Conservation (phyloP, 495 filamentous ascomycete genomes). For the Opeltia flavorubescens region DNA sequence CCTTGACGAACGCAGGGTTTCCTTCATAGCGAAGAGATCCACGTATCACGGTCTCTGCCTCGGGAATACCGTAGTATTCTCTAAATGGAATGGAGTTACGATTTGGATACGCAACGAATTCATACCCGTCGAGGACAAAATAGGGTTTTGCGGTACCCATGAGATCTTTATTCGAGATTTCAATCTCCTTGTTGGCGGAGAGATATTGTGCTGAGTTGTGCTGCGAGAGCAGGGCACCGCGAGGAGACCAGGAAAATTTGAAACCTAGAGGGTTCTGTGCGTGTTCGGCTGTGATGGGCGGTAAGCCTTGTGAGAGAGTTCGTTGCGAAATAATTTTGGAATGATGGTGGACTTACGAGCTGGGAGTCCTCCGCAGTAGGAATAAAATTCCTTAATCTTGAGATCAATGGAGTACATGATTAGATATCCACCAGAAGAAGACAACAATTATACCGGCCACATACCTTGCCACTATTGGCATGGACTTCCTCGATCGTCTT, state of each 20-base stretch:
- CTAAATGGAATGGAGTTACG: background rate
- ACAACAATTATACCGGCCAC: no score
- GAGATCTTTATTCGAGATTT: conserved; percentile 2
- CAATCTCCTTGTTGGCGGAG: background rate
- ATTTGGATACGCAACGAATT: conserved; percentile 1
- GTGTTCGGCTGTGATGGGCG: conserved; percentile 1
- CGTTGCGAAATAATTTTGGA: no score
- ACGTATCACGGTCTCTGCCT: conserved; percentile 9
- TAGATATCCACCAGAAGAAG: no score
- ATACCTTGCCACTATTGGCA: no score
- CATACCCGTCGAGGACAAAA: background rate
- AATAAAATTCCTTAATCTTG: no score
- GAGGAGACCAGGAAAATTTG: conserved; percentile 8
- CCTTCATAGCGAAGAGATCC: conserved; percentile 17
- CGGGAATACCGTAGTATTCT: conserved; percentile 7
- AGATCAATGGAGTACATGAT: no score
- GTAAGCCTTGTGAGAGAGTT: no score
- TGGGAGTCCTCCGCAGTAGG: conserved; percentile 4
- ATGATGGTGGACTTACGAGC: no score
- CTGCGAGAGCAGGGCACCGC: conserved; percentile 2
- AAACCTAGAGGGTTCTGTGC: conserved; percentile 5
- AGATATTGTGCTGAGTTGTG: conserved; percentile 3
- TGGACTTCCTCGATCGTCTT: no score
- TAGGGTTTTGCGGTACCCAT: conserved; percentile 5
- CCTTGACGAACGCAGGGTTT: conserved; percentile 14